phyloP scores from a whole-genome alignment of 352 stramenopile species.

The Salisapilia sapeloensis region DNA sequence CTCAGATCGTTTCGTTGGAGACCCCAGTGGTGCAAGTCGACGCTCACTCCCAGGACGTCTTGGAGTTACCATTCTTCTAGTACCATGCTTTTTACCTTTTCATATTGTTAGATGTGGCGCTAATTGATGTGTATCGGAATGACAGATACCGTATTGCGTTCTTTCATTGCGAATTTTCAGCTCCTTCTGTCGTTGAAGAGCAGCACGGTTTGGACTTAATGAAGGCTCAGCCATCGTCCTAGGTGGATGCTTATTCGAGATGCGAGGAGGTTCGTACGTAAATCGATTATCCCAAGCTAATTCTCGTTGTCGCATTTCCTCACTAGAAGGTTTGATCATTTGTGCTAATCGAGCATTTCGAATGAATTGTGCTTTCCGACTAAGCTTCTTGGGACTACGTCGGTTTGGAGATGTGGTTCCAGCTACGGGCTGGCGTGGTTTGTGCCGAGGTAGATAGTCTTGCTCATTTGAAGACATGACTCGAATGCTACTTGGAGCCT shows the following conservation, averaged over 20 bases:
- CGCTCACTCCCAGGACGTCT: too few relatives aligned
- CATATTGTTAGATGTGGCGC: too few relatives aligned
- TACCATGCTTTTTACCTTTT: too few relatives aligned
- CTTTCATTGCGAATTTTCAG: conserved; percentile 30
- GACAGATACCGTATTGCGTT: conserved; percentile 41
- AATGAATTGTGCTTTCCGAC: not conserved
- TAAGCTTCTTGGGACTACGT: not conserved
- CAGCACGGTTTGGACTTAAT: not conserved
- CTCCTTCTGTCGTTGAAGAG: conserved; percentile 13
- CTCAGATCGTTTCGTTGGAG: too few relatives aligned
- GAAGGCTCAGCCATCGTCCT: conserved; percentile 4
- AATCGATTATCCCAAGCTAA: conserved; percentile 67
- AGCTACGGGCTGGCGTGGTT: too few relatives aligned
- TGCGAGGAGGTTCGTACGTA: conserved; percentile 22
- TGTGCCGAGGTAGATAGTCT: too few relatives aligned
- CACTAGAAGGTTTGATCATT: conserved; percentile 3
- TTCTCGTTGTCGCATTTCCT: conserved; percentile 40
- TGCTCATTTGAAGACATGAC: too few relatives aligned
- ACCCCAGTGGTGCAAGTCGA: too few relatives aligned
- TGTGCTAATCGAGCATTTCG: not conserved
- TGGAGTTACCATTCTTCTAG: too few relatives aligned
- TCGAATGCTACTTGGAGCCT: too few relatives aligned
- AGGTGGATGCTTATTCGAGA: conserved; percentile 23
- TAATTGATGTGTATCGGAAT: too few relatives aligned
- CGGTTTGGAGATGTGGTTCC: not conserved